Evolutionary conservation across 2,329 filamentous ascomycete genomes (phyloP), one percentile per base, ranked within the genome.

Genomic region (Ambrosiella beaveri): DNA sequence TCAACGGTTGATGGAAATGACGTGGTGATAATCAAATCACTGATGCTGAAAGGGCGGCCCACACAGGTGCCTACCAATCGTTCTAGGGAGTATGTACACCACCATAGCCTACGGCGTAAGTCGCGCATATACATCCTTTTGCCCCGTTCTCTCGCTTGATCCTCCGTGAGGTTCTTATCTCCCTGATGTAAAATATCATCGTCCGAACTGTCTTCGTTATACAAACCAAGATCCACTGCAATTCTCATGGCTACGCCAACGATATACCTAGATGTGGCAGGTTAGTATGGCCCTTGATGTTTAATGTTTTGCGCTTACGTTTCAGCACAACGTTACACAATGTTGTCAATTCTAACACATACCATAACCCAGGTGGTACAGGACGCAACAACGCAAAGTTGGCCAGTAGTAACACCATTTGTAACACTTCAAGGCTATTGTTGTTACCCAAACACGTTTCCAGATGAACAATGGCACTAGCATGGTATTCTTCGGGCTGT

Each of bases 1-100:
- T 96, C 90, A 44, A 95, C 74, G 57, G 90, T 70, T 2, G 88
- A 95, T 1, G 91, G 91, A 63, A 96, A 94, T 66, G 95, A 88
- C 0, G 91, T 96, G 12, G 91, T 97, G 65, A 97, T 88, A 62
- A 95, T 88, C 67, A 95, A 87, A 71, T 97, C 93, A n/a, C 86
- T 90, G 62, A 97, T 88, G 37, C 91, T 90, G 65, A 96, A 94
- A 6, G 91, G 93, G 58, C 91, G 78, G 41, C 91, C 91, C 35
- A 97, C 91, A 64, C 90, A 96, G 19, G 88, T 90, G 65, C 88
- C 93, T 55, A 97, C 91, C 4, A 97, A 81, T n/a, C 91, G 81
- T 69, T 97, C 91, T 58, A 97, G 81, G 4, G 88, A 91, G 70
- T 97, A 97, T 1, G 90, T 90, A 71, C 89, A 95, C 91, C 93